phyloP scores from a whole-genome alignment of 306 rosid genomes.

The Urtica urens region DNA sequence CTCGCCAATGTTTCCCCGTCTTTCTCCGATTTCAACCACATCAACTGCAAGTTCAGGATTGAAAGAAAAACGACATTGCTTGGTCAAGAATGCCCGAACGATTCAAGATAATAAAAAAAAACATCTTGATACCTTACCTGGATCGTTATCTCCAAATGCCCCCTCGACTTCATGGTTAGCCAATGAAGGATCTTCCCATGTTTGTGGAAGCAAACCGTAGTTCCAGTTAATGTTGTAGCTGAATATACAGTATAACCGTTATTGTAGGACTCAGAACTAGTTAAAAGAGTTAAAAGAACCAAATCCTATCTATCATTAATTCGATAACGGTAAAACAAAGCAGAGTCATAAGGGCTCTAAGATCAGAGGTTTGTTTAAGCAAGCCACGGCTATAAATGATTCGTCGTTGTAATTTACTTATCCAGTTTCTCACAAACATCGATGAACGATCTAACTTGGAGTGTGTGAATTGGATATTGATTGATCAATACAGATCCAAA shows the following conservation, averaged over 20 bases:
- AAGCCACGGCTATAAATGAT: too few species aligned
- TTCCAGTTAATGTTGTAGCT: constrained; percentile 91
- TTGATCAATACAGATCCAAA: constrained; percentile 4
- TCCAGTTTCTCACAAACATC: neutral
- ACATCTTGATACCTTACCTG: constrained; percentile 53
- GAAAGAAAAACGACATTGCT: neutral
- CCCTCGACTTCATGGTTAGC: constrained; percentile 85
- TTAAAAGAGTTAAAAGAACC: neutral
- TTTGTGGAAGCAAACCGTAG: constrained; percentile 93
- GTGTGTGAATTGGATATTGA: neutral
- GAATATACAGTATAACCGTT: constrained; percentile 11
- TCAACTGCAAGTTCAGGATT: constrained; percentile 47
- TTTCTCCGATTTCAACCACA: constrained; percentile 79
- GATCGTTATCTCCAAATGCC: constrained; percentile 92
- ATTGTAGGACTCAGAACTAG: neutral
- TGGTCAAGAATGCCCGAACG: neutral
- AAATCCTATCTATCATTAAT: neutral
- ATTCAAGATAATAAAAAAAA: neutral
- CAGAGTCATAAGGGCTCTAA: too few species aligned
- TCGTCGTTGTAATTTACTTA: too few species aligned
- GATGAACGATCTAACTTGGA: neutral
- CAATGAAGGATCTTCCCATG: constrained; percentile 90
- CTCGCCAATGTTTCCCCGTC: constrained; percentile 59
- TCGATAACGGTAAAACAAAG: neutral
- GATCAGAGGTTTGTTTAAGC: too few species aligned